Conservation (phyloP, 139 green algal species). For the Zygnema circumcarinatum region DNA sequence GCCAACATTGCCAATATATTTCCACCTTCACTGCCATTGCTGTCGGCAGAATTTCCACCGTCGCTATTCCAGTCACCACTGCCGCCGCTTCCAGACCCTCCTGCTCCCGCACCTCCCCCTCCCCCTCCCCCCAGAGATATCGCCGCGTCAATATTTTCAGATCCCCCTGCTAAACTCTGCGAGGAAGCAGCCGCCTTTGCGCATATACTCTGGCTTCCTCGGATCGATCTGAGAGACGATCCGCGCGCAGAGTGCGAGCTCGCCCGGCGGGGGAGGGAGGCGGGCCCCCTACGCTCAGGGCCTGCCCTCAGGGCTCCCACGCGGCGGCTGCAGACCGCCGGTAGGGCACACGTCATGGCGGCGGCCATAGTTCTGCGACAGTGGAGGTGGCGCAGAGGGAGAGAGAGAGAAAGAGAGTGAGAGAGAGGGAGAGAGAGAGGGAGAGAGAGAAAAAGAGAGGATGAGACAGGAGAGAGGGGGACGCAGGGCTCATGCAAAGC, state of each 20-base stretch:
- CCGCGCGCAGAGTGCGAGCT: too few relatives aligned
- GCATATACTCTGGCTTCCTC: too few relatives aligned
- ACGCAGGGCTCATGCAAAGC: background rate
- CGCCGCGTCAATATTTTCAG: too few relatives aligned
- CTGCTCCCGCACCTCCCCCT: background rate
- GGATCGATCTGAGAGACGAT: too few relatives aligned
- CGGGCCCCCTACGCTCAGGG: too few relatives aligned
- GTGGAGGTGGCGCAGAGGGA: background rate
- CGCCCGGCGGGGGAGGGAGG: background rate
- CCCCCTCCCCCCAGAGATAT: background rate
- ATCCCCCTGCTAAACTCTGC: too few relatives aligned
- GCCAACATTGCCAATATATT: background rate
- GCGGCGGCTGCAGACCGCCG: too few relatives aligned
- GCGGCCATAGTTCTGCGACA: too few relatives aligned
- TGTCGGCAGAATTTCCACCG: background rate
- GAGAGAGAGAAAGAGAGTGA: conserved; percentile 16
- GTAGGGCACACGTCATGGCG: too few relatives aligned
- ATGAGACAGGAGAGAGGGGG: background rate
- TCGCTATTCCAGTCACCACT: background rate
- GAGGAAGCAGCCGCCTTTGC: too few relatives aligned
- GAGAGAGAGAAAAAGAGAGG: background rate
- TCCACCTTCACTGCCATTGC: background rate
- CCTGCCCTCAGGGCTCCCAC: too few relatives aligned
- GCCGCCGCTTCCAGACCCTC: background rate
- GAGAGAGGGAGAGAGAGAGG: background rate